phyloP scores from a whole-genome alignment of 2,329 filamentous ascomycete species.

The Penicillium sclerotigenum region DNA sequence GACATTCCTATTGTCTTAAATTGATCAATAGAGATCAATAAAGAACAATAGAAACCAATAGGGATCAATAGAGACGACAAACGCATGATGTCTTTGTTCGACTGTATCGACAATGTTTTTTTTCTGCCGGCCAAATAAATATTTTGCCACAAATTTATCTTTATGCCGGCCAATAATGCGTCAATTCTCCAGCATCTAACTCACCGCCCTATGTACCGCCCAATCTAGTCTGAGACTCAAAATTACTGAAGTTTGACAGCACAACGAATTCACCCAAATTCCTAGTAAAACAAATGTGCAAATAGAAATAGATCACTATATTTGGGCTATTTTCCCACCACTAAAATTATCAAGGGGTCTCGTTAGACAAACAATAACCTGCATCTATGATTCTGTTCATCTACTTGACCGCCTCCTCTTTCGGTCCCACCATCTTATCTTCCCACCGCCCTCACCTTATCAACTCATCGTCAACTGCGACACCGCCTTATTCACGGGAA shows the following conservation, averaged over 20 bases:
- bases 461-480: background rate
- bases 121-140: background rate
- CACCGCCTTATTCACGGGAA: conserved; percentile 1
- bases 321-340: too few species aligned
- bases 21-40: background rate
- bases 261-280: too few species aligned
- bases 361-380: background rate
- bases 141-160: background rate
- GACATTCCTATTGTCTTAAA: background rate
- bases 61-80: background rate
- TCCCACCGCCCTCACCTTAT: background rate
- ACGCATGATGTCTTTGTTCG: background rate
- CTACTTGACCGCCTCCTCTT: background rate
- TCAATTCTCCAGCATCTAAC: fast-evolving
- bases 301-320: background rate
- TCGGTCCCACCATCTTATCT: background rate
- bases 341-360: fast-evolving
- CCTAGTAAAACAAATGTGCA: fast-evolving
- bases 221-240: background rate
- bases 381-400: background rate
- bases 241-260: background rate
- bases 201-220: background rate
- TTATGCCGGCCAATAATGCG: background rate
- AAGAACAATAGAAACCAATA: background rate
- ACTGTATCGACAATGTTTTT: background rate